Evolutionary conservation across 2,329 filamentous ascomycete species (phyloP), one percentile per base, ranked within the genome.

Genomic region (Fusarium sp.): DNA sequence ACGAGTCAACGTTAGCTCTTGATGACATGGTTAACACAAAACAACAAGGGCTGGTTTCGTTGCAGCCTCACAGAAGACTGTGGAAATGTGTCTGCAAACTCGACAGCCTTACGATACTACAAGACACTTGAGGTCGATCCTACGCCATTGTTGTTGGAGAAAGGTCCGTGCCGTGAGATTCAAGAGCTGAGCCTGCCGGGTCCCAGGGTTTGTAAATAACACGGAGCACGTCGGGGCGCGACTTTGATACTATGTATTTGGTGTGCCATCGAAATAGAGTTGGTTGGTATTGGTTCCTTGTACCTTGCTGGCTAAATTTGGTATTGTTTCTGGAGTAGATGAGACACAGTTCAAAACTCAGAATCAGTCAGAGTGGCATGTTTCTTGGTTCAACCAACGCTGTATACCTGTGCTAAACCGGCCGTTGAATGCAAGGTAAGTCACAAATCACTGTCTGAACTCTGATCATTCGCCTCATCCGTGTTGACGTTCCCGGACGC

Each of bases 31-130:
- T 12, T 18, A n/a, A 37, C 18, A 37, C 45, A 43, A 54, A 48
- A 28, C 30, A 42, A 53, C 43, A 61, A 45, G 28, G 47, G 28
- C 62, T 43, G 25, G 55, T 51, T 51, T 51, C 32, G 63, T 30
- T 55, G 30, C 37, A 23, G 40, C 50, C 49, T 70, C 56, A 50
- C 45, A n/a, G 53, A 57, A 45, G 25, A 57, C 37, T 20, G 43
- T 48, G 20, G 60, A 62, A 46, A 59, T 67, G 40, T 16, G 43
- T 18, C 30, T 20, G 32, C 42, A 12, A 50, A 27, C 32, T 64
- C 49, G 60, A 71, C 48, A 68, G 68, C 68, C 68, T 71, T 63
- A 58, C 49, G 21, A 43, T 64, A 42, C 45, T 32, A 21, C 25
- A 23, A 25, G n/a, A 59, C 27, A 21, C 34, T 47, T 47, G 46